These are phyloP conservation scores for Cyclotella atomus DNA, from an alignment of 108 stramenopile genomes.

Conservation along the genomic window DNA sequence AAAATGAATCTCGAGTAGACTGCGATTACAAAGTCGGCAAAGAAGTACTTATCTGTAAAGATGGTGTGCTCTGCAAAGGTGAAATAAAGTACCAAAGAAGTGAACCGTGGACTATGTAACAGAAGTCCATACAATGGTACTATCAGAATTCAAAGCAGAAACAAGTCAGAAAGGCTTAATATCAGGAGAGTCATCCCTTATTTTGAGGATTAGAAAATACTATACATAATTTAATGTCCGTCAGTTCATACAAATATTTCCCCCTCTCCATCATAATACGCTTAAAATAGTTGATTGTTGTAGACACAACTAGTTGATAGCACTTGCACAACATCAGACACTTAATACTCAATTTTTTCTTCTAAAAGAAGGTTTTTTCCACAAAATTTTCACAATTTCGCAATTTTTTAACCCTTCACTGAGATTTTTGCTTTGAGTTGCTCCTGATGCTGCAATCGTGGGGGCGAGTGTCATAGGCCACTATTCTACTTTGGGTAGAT, in stretches of 20 bases:
- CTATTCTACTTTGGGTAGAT: no score
- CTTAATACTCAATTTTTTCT: no score
- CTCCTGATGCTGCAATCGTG: not conserved
- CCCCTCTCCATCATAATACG: not conserved
- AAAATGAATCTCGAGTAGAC: not conserved
- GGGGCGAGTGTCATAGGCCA: not conserved
- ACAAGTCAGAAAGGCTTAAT: slow-evolving; percentile 29
- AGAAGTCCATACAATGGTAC: slow-evolving; percentile 40
- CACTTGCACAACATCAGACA: no score
- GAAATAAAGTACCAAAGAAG: not conserved
- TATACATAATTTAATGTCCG: not conserved
- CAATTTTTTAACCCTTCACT: not conserved
- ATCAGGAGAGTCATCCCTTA: slow-evolving; percentile 35
- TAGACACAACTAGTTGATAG: no score
- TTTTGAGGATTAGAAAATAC: no score
- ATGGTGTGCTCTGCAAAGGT: not conserved
- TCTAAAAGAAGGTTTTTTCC: no score
- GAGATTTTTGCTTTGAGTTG: not conserved
- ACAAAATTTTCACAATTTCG: not conserved
- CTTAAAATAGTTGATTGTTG: not conserved
- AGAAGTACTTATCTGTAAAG: slow-evolving; percentile 20
- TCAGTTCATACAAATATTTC: not conserved
- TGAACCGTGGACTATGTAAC: slow-evolving; percentile 12
- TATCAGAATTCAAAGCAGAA: slow-evolving; percentile 30
- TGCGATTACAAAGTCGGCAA: slow-evolving; percentile 27